Conservation (phyloP, 2,329 filamentous ascomycete species). For the Achaetomium macrosporum region DNA sequence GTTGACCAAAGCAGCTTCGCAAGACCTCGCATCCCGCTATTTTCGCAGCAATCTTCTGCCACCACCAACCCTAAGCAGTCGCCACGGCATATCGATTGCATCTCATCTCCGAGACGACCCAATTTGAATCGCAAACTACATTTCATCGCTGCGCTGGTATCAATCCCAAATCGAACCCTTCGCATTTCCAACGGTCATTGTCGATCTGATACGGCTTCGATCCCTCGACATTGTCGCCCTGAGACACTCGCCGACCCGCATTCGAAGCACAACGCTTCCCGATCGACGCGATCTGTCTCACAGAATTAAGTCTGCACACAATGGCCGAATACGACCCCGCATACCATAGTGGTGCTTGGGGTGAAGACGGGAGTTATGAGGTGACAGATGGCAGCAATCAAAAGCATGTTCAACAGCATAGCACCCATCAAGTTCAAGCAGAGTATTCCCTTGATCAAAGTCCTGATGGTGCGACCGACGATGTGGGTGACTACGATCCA, state of each 20-base stretch:
- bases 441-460: conserved; percentile 39
- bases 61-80: not conserved
- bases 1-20: too few relatives aligned
- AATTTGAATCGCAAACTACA: too few relatives aligned
- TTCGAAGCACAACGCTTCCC: too few relatives aligned
- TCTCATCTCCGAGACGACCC: too few relatives aligned
- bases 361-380: conserved; percentile 47
- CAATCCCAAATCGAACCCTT: not conserved
- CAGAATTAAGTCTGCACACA: not conserved
- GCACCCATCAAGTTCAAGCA: conserved; percentile 47
- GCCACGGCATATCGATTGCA: too few relatives aligned
- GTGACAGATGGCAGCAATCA: conserved; percentile 51
- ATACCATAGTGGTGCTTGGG: conserved; percentile 40
- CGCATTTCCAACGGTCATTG: not conserved
- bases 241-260: too few relatives aligned
- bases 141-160: not conserved
- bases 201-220: not conserved
- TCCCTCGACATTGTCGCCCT: conserved; percentile 1
- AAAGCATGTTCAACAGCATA: conserved; percentile 47
- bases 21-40: too few relatives aligned
- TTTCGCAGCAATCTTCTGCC: not conserved
- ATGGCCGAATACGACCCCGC: conserved; percentile 29
- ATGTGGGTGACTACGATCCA: conserved; percentile 53
- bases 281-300: not conserved
- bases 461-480: conserved; percentile 42